phyloP scores from a whole-genome alignment of 1,284 basidiomycete genomes.

The Pisolithus thermaeus region DNA sequence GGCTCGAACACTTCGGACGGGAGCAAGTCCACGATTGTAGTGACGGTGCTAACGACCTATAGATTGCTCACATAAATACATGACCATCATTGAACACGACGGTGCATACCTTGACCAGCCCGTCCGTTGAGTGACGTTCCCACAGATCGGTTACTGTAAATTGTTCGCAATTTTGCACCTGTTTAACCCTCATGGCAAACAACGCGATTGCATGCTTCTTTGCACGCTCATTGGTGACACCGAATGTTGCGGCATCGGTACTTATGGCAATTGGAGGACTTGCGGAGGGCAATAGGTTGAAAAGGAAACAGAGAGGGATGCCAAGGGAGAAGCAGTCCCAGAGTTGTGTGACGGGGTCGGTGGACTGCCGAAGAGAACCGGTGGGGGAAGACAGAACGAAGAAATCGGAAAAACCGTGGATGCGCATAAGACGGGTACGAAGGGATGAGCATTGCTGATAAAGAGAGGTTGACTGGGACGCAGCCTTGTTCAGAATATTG shows the following conservation, averaged over 20 bases:
- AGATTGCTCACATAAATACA: background rate
- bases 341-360: conserved; percentile 86
- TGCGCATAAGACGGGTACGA: conserved; percentile 66
- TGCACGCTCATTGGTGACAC: conserved; percentile 66
- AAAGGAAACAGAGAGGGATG: conserved; percentile 90
- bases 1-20: conserved; percentile 71
- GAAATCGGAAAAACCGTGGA: conserved; percentile 66
- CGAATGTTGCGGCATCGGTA: conserved; percentile 59
- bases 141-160: conserved; percentile 87
- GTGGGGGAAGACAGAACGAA: conserved; percentile 53
- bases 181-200: conserved; percentile 69
- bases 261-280: conserved; percentile 64
- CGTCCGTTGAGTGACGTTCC: conserved; percentile 89
- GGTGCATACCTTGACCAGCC: conserved; percentile 83
- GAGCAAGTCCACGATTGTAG: conserved; percentile 78
- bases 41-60: conserved; percentile 89
- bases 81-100: conserved; percentile 2
- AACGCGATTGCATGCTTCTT: conserved; percentile 77
- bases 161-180: conserved; percentile 60
- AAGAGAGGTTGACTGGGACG: conserved; percentile 74
- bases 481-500: conserved; percentile 81
- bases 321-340: conserved; percentile 94
- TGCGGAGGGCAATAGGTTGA: conserved; percentile 78
- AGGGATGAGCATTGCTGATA: conserved; percentile 84
- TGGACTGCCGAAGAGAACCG: conserved; percentile 61